Percentiles rank a stretch among this genome's conserved stretches.
phyloP scores from a whole-genome alignment of 1,284 basidiomycete species.

The Cryptococcus sp. region DNA sequence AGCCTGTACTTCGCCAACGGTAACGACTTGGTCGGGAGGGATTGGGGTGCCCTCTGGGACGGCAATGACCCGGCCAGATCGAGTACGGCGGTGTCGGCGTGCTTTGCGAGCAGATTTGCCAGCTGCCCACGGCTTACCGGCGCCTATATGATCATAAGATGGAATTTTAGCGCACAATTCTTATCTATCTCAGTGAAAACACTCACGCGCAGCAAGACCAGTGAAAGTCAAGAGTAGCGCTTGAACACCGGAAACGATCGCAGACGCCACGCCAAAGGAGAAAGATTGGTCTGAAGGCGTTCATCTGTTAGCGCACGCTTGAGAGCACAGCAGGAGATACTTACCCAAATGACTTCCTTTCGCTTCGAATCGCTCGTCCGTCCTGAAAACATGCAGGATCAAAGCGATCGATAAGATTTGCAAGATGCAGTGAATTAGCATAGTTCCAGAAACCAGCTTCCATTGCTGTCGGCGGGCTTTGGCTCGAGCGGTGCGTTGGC shows the following conservation, averaged over 20 bases:
- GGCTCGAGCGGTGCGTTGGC: conserved; percentile 46
- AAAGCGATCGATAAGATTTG: conserved; percentile 45
- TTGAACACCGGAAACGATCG: conserved; percentile 38
- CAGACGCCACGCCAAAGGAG: conserved; percentile 46
- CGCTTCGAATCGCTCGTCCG: conserved; percentile 45
- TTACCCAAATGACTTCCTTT: conserved; percentile 43
- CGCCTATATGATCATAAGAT: conserved; percentile 15
- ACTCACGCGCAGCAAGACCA: conserved; percentile 48
- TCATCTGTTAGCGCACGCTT: not conserved
- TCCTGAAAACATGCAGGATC: conserved; percentile 48
- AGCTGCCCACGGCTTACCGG: conserved; percentile 52
- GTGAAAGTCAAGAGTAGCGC: conserved; percentile 48
- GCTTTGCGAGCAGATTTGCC: conserved; percentile 46
- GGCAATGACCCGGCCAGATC: conserved; percentile 46
- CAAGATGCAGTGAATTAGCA: conserved; percentile 48
- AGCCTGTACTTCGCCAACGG: conserved; percentile 45
- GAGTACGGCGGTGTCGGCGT: conserved; percentile 46
- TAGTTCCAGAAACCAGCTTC: conserved; percentile 52
- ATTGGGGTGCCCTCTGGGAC: conserved; percentile 46
- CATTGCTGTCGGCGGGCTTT: conserved; percentile 49
- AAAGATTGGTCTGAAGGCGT: conserved; percentile 39
- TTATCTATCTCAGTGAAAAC: not conserved
- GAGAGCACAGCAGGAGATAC: conserved; percentile 8
- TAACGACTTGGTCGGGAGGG: conserved; percentile 41
- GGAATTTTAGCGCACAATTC: no score